These are phyloP conservation scores for Saksenaea oblongispora DNA, from an alignment of 371 early-diverging fungal species.

Conservation along the genomic window DNA sequence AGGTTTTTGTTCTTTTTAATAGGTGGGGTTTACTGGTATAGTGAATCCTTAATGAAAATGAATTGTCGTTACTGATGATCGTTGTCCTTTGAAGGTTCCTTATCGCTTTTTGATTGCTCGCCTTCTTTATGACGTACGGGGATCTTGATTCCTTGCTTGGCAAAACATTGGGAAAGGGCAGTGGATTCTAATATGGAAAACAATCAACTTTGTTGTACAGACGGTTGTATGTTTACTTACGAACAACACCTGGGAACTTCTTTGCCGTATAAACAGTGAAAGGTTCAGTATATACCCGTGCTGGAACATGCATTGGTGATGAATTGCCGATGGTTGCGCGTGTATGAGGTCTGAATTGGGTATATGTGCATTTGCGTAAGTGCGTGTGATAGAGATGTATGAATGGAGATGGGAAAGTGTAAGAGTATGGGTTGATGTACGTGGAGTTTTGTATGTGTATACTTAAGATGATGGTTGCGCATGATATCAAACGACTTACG, in stretches of 20 bases:
- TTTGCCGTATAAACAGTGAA: slow-evolving; percentile 68
- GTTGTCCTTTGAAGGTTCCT: not conserved
- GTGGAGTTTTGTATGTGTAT: not conserved
- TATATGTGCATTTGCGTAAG: not conserved
- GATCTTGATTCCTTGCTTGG: slow-evolving; percentile 71
- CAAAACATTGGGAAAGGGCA: slow-evolving; percentile 67
- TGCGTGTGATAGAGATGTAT: not conserved
- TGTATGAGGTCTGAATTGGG: not conserved
- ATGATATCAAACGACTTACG: slow-evolving; percentile 33
- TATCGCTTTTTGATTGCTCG: slow-evolving; percentile 18
- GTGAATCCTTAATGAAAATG: not conserved
- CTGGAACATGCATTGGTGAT: slow-evolving; percentile 21
- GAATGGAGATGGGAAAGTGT: not conserved
- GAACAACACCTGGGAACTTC: slow-evolving; percentile 68
- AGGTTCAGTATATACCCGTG: slow-evolving; percentile 45
- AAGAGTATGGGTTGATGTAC: not conserved
- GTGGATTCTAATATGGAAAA: slow-evolving; percentile 54
- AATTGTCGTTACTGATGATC: slow-evolving; percentile 1
- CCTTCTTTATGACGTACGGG: slow-evolving; percentile 47
- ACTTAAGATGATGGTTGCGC: slow-evolving; percentile 5
- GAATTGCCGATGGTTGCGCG: not conserved
- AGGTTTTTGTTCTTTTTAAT: not conserved
- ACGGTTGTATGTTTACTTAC: slow-evolving; percentile 33
- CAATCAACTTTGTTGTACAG: not conserved
- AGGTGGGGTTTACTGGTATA: not conserved